Base-by-base conservation (phyloP, 1,284 basidiomycete genomes). In the Mycena citricolor region DNA sequence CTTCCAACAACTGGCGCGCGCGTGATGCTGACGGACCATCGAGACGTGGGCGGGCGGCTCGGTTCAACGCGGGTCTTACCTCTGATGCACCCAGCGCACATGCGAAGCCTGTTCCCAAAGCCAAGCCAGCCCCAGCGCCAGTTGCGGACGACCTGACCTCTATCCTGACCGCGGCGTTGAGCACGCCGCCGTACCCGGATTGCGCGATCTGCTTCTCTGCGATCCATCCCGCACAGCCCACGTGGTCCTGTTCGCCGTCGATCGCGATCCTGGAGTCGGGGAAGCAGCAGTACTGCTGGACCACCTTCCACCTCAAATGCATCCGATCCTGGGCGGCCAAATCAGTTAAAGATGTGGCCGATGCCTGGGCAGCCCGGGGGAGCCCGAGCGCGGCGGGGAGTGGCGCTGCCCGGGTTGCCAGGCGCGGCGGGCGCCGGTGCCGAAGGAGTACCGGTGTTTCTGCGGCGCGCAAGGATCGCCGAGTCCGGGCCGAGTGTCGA, bases 391-490 rank as follows among this genome's bases (percentile, higher is more conserved):
- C 38, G 70, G 71, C 22, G 83, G 83, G 1, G 86, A 90, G 57
- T 94, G 91, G 91, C 72, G 84, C 44, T 94, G 91, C 63, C 91
- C 91, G 0, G 90, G 90, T 0, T 94, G 91, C 67, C 91, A 92
- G 58, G 80, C 79, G 3, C 84, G 82, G 49, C 71, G 91, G 20
- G 71, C 74, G 32, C 63, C 66, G 4, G 76, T 86, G 2, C 86
- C 89, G 0, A 72, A 69, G 4, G 74, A 73, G 4, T 95, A 94
- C 62, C 75, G 76, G 79, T 95, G 91, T 61, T 94, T 93, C 67
- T 97, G 92, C 59, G 79, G 82, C 16, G 75, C 86, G 1, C 73
- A 76, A 3, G 70, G 77, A n/a, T 81, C 89, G 53, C 89, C 89
- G 0, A 78, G 81, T 39, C 79, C 79, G 1, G 73, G 79, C 0